Percentiles rank a stretch among this genome's conserved stretches.
Conservation (phyloP, 441 rosid species). For the Brassica hybrid region DNA sequence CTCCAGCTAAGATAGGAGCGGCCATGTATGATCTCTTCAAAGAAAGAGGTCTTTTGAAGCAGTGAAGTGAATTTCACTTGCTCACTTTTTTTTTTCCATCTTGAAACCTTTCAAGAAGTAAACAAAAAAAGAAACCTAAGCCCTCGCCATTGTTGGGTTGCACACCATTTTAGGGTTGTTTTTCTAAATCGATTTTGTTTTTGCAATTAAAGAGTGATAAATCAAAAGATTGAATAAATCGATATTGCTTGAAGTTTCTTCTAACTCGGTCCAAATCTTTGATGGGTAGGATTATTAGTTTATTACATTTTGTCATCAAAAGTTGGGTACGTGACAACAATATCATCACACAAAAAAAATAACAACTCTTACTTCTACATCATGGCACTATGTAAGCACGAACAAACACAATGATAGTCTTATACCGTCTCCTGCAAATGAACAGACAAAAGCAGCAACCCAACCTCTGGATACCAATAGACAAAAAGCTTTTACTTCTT, state of each 20-base stretch:
- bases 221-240: neutral
- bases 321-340: too few relatives aligned
- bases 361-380: too few relatives aligned
- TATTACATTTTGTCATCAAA: too few relatives aligned
- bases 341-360: too few relatives aligned
- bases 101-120: constrained; percentile 24
- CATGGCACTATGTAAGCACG: too few relatives aligned
- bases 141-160: constrained; percentile 39
- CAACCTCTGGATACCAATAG: too few relatives aligned
- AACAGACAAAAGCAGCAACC: too few relatives aligned
- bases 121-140: constrained; percentile 9
- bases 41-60: constrained; percentile 72
- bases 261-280: too few relatives aligned
- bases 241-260: too few relatives aligned
- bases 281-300: too few relatives aligned
- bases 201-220: constrained; percentile 7
- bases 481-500: neutral
- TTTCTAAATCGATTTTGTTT: constrained; percentile 14
- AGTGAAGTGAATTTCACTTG: constrained; percentile 39
- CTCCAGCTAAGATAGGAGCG: constrained; percentile 91
- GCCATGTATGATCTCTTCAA: constrained; percentile 85
- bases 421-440: too few relatives aligned
- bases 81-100: neutral
- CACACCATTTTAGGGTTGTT: constrained; percentile 32
- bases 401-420: too few relatives aligned